Conservation (phyloP, 2,329 filamentous ascomycete genomes). For the Zymoseptoria brevis region DNA sequence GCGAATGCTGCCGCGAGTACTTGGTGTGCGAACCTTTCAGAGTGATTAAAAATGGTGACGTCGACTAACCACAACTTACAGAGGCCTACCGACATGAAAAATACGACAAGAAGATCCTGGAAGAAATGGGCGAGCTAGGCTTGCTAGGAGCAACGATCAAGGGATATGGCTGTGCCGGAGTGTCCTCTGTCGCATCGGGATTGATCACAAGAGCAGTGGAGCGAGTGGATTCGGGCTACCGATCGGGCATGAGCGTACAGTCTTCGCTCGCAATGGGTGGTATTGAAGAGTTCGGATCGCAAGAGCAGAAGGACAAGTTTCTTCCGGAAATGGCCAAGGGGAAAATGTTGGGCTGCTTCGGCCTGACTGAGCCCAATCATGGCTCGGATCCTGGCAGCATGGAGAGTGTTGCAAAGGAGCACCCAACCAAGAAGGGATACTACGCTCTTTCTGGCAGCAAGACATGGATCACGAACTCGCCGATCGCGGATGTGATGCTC, state of each 20-base stretch:
- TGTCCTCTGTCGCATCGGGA: slow-evolving; percentile 79
- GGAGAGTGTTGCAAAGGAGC: slow-evolving; percentile 78
- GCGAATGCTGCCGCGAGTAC: slow-evolving; percentile 70
- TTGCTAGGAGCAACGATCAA: slow-evolving; percentile 77
- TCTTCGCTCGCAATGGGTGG: slow-evolving; percentile 90
- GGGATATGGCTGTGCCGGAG: slow-evolving; percentile 81
- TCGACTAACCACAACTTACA: slow-evolving; percentile 30
- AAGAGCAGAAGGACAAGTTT: slow-evolving; percentile 79
- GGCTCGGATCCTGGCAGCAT: slow-evolving; percentile 86
- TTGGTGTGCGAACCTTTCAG: slow-evolving; percentile 50
- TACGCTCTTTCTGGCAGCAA: slow-evolving; percentile 73
- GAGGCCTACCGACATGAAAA: slow-evolving; percentile 81
- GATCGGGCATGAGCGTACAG: slow-evolving; percentile 89
- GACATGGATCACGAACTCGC: slow-evolving; percentile 94
- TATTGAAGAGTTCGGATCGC: slow-evolving; percentile 78
- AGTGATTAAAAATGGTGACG: background rate
- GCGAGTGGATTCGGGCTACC: slow-evolving; percentile 82
- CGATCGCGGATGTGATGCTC: slow-evolving; percentile 74
- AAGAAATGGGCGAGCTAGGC: slow-evolving; percentile 90
- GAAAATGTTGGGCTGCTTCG: slow-evolving; percentile 75
- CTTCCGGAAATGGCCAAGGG: slow-evolving; percentile 75
- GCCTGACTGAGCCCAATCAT: slow-evolving; percentile 86
- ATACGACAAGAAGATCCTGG: slow-evolving; percentile 76
- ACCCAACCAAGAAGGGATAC: slow-evolving; percentile 76
- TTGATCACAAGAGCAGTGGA: slow-evolving; percentile 86